A percentile compares a stretch with the other conserved stretches of the same genome.
These are phyloP conservation scores for Aspergillus neoniger DNA, from an alignment of 2,329 filamentous ascomycete genomes.

Conservation along the genomic window DNA sequence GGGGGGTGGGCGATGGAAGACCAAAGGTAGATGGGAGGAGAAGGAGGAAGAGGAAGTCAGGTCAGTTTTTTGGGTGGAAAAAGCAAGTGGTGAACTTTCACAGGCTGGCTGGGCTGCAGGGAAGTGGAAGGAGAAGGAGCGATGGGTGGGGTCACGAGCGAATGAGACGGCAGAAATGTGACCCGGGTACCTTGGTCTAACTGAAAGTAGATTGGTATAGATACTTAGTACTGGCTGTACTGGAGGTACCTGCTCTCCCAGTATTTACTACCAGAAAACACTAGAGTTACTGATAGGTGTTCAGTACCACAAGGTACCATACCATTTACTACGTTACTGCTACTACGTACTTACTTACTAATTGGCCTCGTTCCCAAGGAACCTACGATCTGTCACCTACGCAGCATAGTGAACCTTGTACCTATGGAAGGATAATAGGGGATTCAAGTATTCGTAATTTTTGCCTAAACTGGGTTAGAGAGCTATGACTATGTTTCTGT, in stretches of 20 bases:
- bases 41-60: slow-evolving; percentile 3
- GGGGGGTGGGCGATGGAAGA: not conserved
- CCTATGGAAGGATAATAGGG: not conserved
- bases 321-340: too few species aligned
- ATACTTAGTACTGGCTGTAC: too few species aligned
- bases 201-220: too few species aligned
- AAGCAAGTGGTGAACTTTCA: not conserved
- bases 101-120: not conserved
- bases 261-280: too few species aligned
- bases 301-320: too few species aligned
- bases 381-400: not conserved
- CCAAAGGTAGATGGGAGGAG: not conserved
- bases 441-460: not conserved
- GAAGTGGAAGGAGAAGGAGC: not conserved
- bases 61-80: not conserved
- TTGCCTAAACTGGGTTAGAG: not conserved
- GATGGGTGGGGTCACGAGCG: not conserved
- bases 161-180: not conserved
- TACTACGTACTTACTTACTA: too few species aligned
- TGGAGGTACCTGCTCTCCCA: too few species aligned
- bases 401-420: not conserved
- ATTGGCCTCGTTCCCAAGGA: too few species aligned
- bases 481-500: not conserved
- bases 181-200: not conserved
- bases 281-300: too few species aligned